phyloP scores from a whole-genome alignment of 805 yeast species.

The Torulaspora delbrueckii region DNA sequence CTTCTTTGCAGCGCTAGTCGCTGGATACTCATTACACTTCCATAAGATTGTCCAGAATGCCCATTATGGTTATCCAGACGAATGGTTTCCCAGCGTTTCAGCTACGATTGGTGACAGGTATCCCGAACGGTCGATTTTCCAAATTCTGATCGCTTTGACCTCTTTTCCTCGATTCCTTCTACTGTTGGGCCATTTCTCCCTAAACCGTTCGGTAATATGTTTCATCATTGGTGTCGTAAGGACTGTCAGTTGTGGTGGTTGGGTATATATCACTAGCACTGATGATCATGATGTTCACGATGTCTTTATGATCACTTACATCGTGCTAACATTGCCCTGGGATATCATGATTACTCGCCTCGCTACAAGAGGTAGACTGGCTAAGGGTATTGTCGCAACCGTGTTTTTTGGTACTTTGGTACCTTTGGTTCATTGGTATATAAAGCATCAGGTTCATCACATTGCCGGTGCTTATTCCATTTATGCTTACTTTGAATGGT shows the following conservation, averaged over 20 bases:
- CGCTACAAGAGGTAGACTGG: constrained; percentile 42
- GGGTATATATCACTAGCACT: constrained; percentile 96
- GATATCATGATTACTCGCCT: constrained; percentile 51
- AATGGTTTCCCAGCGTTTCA: constrained; percentile 97
- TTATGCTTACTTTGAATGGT: constrained; percentile 95
- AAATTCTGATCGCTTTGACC: constrained; percentile 84
- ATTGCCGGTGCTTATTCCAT: constrained; percentile 92
- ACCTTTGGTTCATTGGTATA: constrained; percentile 83
- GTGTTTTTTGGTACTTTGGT: constrained; percentile 67
- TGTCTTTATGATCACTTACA: constrained; percentile 88
- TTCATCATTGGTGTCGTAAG: constrained; percentile 65
- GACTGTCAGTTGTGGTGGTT: constrained; percentile 95
- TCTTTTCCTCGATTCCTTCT: constrained; percentile 85
- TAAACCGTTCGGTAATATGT: constrained; percentile 29
- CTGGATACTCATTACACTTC: constrained; percentile 77
- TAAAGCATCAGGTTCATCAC: constrained; percentile 86
- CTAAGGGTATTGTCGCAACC: constrained; percentile 49
- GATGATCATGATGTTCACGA: constrained; percentile 97
- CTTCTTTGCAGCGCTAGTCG: constrained; percentile 64
- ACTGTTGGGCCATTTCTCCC: constrained; percentile 41
- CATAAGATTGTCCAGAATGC: constrained; percentile 85
- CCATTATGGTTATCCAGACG: constrained; percentile 87
- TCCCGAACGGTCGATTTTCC: constrained; percentile 92
- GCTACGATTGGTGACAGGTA: constrained; percentile 96
- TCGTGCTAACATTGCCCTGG: constrained; percentile 90